phyloP scores from a whole-genome alignment of 1,284 basidiomycete genomes.

The Hypsizygus ulmarius region DNA sequence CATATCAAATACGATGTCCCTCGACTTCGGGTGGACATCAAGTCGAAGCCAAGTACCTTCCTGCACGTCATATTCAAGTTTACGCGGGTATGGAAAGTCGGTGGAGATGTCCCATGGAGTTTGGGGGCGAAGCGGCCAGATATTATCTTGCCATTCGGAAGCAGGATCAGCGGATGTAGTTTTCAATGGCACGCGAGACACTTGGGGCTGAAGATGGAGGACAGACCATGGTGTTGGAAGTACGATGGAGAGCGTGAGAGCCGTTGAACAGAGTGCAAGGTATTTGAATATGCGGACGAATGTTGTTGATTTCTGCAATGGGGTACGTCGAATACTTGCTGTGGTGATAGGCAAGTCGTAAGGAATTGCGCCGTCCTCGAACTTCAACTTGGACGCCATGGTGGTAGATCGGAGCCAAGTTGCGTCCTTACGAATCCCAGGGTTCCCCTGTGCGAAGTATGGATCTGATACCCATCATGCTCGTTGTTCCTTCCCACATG shows the following conservation, averaged over 20 bases:
- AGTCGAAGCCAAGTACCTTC: conserved; percentile 74
- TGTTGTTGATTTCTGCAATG: conserved; percentile 8
- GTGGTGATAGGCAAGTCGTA: conserved; percentile 13
- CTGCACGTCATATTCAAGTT: conserved; percentile 61
- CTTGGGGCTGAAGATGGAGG: conserved; percentile 7
- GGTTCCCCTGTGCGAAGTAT: neutral
- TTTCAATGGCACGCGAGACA: conserved; percentile 18
- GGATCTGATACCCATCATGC: neutral
- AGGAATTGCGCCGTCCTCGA: neutral
- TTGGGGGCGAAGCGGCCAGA: conserved; percentile 62
- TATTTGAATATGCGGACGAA: conserved; percentile 18
- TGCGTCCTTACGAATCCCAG: no score
- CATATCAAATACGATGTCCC: conserved; percentile 75
- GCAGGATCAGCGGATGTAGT: conserved; percentile 26
- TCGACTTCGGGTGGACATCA: conserved; percentile 63
- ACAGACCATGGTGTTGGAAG: conserved; percentile 26
- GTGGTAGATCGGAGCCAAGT: neutral
- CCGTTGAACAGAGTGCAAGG: conserved; percentile 19
- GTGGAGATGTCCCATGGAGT: conserved; percentile 76
- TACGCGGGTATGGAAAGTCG: conserved; percentile 66
- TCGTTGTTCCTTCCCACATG: no score
- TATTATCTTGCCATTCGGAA: conserved; percentile 47
- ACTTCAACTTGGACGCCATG: conserved; percentile 17
- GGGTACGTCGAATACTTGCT: conserved; percentile 4
- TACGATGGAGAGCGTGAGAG: conserved; percentile 21